Percentiles rank a stretch among this genome's conserved stretches.
Conservation (phyloP, 306 rosid genomes). For the Cicer cuneatum region DNA sequence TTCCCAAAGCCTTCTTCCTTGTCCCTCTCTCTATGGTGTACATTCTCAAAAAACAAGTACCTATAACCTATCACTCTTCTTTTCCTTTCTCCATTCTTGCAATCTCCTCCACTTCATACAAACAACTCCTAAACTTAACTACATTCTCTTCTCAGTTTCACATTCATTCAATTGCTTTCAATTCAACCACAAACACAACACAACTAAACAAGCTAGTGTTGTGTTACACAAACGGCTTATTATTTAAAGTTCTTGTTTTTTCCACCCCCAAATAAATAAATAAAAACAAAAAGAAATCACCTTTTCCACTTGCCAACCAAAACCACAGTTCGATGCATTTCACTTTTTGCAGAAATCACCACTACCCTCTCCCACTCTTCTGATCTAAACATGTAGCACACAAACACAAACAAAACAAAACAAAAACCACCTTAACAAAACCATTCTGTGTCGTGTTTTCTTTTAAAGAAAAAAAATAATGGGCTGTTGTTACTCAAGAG, state of each 20-base stretch:
- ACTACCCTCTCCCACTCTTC: not conserved
- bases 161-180: not conserved
- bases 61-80: slow-evolving; percentile 6
- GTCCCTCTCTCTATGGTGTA: slow-evolving; percentile 44
- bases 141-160: slow-evolving; percentile 16
- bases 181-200: not conserved
- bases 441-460: not conserved
- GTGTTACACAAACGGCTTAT: not conserved
- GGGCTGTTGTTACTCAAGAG: slow-evolving; percentile 83
- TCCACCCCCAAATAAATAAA: not conserved
- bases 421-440: slow-evolving; percentile 3
- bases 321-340: slow-evolving; percentile 34
- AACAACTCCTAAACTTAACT: not conserved
- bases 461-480: slow-evolving; percentile 47
- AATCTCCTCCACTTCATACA: slow-evolving; percentile 19
- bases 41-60: slow-evolving; percentile 40
- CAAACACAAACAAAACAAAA: not conserved
- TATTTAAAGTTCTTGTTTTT: slow-evolving; percentile 12
- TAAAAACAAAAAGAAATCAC: slow-evolving; percentile 8
- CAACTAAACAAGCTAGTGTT: not conserved
- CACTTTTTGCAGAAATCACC: slow-evolving; percentile 29
- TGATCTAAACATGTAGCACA: not conserved
- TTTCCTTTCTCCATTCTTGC: slow-evolving; percentile 39
- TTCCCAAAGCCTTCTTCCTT: slow-evolving; percentile 60
- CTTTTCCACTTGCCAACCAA: slow-evolving; percentile 40